Conservation (phyloP, 2,329 filamentous ascomycete species). For the Fonsecaea multimorphosa region DNA sequence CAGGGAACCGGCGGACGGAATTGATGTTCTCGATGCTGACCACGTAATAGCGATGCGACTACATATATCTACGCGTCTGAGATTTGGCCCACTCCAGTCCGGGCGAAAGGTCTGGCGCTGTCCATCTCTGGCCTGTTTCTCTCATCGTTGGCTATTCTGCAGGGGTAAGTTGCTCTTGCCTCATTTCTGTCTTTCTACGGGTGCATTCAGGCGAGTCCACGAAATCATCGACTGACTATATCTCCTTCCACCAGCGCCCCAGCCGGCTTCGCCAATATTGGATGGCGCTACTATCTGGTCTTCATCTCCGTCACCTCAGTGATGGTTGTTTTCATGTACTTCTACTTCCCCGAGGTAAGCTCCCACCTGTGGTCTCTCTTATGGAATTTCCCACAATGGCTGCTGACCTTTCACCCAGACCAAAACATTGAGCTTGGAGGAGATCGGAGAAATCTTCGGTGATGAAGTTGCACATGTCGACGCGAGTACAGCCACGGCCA, state of each 20-base stretch:
- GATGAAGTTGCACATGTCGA: constrained; percentile 17
- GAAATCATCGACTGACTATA: background rate
- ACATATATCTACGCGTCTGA: constrained; percentile 24
- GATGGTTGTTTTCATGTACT: constrained; percentile 71
- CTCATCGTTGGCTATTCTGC: constrained; percentile 28
- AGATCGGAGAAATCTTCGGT: constrained; percentile 12
- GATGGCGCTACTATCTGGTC: constrained; percentile 45
- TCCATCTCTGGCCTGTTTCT: constrained; percentile 27
- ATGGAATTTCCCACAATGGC: background rate
- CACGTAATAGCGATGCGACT: constrained; percentile 52
- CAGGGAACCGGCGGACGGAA: background rate
- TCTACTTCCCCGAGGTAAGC: constrained; percentile 67
- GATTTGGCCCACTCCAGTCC: constrained; percentile 22
- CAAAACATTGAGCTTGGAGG: constrained; percentile 12
- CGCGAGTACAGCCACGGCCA: constrained; percentile 1
- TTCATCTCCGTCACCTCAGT: constrained; percentile 49
- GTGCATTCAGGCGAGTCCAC: no score
- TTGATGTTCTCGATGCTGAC: background rate
- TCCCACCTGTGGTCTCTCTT: background rate
- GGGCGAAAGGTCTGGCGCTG: constrained; percentile 23
- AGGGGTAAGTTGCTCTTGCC: constrained; percentile 5
- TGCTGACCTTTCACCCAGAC: background rate
- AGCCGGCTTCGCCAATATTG: constrained; percentile 43
- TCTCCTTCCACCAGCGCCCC: constrained; percentile 13
- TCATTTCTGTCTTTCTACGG: background rate